Evolutionary conservation across 1,284 basidiomycete genomes (phyloP).

Genomic region (Ustilago cynodontis): DNA sequence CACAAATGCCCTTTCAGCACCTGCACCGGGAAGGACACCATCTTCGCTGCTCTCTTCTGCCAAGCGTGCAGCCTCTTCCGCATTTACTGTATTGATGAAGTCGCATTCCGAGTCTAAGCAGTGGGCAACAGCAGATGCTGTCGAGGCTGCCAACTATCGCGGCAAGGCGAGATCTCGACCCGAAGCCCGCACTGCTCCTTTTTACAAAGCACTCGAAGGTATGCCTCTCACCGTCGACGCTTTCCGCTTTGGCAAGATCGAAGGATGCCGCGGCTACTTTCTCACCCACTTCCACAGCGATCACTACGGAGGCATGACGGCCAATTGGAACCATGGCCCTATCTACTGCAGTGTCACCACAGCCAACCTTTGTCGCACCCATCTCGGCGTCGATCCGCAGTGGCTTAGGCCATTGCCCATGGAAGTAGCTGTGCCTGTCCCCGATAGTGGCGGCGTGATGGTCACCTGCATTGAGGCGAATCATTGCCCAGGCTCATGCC

Average conservation of each 20-base stretch:
- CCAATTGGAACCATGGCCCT: constrained; percentile 87
- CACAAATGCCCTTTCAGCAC: background rate
- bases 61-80: constrained; percentile 42
- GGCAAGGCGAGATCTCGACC: constrained; percentile 37
- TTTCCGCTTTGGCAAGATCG: constrained; percentile 91
- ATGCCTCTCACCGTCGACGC: constrained; percentile 98
- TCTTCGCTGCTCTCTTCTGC: constrained; percentile 23
- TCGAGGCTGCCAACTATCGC: constrained; percentile 55
- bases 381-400: constrained; percentile 85
- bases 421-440: constrained; percentile 80
- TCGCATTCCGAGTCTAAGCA: constrained; percentile 60
- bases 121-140: constrained; percentile 59
- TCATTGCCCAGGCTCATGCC: constrained; percentile 89
- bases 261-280: constrained; percentile 87
- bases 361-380: constrained; percentile 88
- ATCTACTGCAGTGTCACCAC: constrained; percentile 92
- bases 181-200: constrained; percentile 53
- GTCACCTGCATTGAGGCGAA: constrained; percentile 98
- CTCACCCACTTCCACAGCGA: constrained; percentile 75
- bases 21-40: constrained; percentile 9
- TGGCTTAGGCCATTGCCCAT: constrained; percentile 89
- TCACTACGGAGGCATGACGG: constrained; percentile 69
- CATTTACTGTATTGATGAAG: constrained; percentile 60
- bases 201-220: constrained; percentile 79
- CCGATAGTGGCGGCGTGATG: constrained; percentile 84